A percentile compares a stretch with the other conserved stretches of the same genome.
Conservation (phyloP, 345 rosid species). For the Gossypium australe region DNA sequence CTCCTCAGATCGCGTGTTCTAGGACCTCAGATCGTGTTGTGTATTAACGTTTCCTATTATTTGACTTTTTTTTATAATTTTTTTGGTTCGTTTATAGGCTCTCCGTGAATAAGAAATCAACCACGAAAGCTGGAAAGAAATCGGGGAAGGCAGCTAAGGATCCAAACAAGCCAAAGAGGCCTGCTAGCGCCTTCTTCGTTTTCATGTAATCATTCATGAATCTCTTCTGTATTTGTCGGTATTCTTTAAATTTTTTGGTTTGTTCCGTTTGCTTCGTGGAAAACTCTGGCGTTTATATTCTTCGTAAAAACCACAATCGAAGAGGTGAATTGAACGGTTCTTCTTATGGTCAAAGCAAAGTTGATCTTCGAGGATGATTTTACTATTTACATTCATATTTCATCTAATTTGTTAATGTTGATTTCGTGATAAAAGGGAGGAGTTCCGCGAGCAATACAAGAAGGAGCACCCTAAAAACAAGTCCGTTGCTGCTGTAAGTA, state of each 20-base stretch:
- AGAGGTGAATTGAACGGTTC: slow-evolving; percentile 7
- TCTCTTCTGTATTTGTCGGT: not conserved
- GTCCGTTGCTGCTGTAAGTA: slow-evolving; percentile 84
- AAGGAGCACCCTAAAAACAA: slow-evolving; percentile 93
- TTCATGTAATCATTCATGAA: slow-evolving; percentile 57
- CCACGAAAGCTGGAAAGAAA: slow-evolving; percentile 32
- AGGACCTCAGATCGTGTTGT: slow-evolving; percentile 29
- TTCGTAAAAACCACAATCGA: slow-evolving; percentile 5
- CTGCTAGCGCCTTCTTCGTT: slow-evolving; percentile 73
- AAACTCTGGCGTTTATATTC: slow-evolving; percentile 16
- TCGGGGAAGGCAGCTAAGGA: slow-evolving; percentile 51
- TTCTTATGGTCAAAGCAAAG: not conserved
- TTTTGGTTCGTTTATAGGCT: slow-evolving; percentile 40
- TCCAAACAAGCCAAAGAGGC: slow-evolving; percentile 73
- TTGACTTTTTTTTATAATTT: not conserved
- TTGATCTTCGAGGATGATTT: not conserved
- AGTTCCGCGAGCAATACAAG: slow-evolving; percentile 77
- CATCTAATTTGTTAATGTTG: not conserved
- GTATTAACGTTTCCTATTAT: not conserved
- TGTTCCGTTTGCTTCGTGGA: not conserved
- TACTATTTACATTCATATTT: not conserved
- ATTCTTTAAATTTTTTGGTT: not conserved
- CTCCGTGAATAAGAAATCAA: slow-evolving; percentile 36
- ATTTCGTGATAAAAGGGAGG: slow-evolving; percentile 52
- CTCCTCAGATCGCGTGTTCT: slow-evolving; percentile 4